Evolutionary conservation across 2,329 filamentous ascomycete species (phyloP).

Genomic region (Spiromastix sp.): DNA sequence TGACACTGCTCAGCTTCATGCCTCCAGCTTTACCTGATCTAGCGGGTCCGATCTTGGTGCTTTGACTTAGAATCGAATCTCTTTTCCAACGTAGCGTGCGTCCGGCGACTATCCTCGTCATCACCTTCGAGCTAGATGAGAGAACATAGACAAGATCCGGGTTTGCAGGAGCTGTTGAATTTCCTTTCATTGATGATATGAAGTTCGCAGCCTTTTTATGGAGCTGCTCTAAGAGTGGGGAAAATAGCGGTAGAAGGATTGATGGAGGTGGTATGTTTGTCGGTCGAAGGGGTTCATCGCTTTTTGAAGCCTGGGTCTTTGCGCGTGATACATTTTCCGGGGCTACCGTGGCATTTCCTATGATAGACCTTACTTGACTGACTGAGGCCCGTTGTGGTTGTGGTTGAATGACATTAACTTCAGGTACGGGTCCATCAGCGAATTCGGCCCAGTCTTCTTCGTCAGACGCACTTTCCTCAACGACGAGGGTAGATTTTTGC

Average conservation of each 20-base stretch:
- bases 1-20: constrained; percentile 84
- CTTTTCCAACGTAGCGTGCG: constrained; percentile 84
- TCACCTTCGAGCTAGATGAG: constrained; percentile 39
- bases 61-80: constrained; percentile 72
- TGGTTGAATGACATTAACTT: no score
- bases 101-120: constrained; percentile 72
- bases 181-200: constrained; percentile 43
- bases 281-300: constrained; percentile 43
- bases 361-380: no score
- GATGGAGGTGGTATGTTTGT: constrained; percentile 85
- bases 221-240: constrained; percentile 57
- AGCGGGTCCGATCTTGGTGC: constrained; percentile 74
- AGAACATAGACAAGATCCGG: constrained; percentile 17
- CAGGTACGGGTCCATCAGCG: constrained; percentile 24
- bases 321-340: not conserved
- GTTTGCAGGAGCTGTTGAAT: constrained; percentile 31
- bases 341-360: not conserved
- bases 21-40: constrained; percentile 60
- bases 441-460: constrained; percentile 47
- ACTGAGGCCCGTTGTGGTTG: no score
- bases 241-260: constrained; percentile 67
- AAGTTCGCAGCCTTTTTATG: constrained; percentile 53
- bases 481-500: no score
- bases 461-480: no score
- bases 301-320: not conserved